phyloP scores from a whole-genome alignment of 163 green algal species.

The Chlorella variabilis region DNA sequence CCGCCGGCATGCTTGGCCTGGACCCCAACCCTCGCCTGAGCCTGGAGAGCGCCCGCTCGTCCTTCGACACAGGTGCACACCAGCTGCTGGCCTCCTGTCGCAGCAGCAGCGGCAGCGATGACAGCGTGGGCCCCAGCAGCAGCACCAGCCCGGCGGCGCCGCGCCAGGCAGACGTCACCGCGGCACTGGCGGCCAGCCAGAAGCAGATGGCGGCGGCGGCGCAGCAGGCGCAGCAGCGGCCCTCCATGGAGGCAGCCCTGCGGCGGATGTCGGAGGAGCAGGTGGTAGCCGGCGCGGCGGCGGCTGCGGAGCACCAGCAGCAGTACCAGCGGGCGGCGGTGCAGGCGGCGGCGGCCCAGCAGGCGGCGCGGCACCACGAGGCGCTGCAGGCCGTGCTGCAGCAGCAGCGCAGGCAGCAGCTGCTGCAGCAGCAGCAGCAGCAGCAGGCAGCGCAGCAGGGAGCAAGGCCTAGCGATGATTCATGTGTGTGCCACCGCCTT shows the following conservation, averaged over 20 bases:
- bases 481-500: conserved; percentile 10
- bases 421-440: background rate
- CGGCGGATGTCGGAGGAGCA: conserved; percentile 10
- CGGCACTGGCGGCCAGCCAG: background rate
- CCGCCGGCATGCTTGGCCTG: background rate
- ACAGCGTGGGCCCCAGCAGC: background rate
- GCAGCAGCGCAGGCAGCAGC: background rate
- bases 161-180: background rate
- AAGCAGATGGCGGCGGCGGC: background rate
- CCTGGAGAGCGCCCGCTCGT: conserved; percentile 36
- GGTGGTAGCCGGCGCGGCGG: background rate
- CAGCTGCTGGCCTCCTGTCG: background rate
- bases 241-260: background rate
- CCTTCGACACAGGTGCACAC: conserved; percentile 43
- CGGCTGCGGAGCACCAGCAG: background rate
- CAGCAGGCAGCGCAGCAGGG: background rate
- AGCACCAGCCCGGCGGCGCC: background rate
- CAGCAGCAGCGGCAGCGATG: conserved; percentile 9
- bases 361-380: background rate
- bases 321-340: background rate
- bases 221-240: conserved; percentile 9
- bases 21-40: background rate
- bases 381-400: background rate
- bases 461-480: conserved; percentile 11
- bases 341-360: background rate